These are phyloP conservation scores for Fusarium sambucinum DNA, from an alignment of 2,329 filamentous ascomycete genomes.

Conservation along the genomic window DNA sequence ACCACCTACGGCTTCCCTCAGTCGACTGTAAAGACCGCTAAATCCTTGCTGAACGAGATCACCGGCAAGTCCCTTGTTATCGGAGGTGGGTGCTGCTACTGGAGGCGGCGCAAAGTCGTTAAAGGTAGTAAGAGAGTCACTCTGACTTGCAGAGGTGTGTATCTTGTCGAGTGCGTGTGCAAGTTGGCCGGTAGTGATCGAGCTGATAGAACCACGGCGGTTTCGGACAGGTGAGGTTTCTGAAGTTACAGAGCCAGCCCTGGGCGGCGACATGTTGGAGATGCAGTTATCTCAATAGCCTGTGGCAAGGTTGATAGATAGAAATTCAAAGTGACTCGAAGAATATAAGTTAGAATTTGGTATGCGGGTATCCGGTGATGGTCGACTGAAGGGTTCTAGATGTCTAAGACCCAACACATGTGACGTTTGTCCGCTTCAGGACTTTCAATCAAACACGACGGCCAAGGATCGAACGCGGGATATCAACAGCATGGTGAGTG, in stretches of 20 bases:
- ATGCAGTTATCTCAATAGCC: slow-evolving; percentile 3
- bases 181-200: slow-evolving; percentile 74
- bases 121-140: slow-evolving; percentile 88
- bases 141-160: slow-evolving; percentile 87
- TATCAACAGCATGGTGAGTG: slow-evolving; percentile 42
- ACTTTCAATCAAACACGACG: slow-evolving; percentile 28
- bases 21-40: slow-evolving; percentile 87
- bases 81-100: slow-evolving; percentile 66
- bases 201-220: slow-evolving; percentile 57
- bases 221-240: slow-evolving; percentile 52
- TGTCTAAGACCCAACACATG: slow-evolving; percentile 21
- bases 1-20: slow-evolving; percentile 83
- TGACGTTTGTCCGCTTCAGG: slow-evolving; percentile 28
- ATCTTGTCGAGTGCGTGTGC: slow-evolving; percentile 86
- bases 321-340: not conserved
- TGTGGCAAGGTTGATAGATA: slow-evolving; percentile 1
- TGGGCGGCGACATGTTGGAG: slow-evolving; percentile 47
- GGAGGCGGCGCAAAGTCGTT: slow-evolving; percentile 88
- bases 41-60: slow-evolving; percentile 87
- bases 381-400: slow-evolving; percentile 9
- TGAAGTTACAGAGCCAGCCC: slow-evolving; percentile 48
- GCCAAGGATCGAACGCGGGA: slow-evolving; percentile 26
- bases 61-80: slow-evolving; percentile 76
- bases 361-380: slow-evolving; percentile 1
- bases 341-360: slow-evolving; percentile 1